A percentile compares a stretch with the other conserved stretches of the same genome.
phyloP scores from a whole-genome alignment of 257 asterid genomes.

The Anisodus acutangulus region DNA sequence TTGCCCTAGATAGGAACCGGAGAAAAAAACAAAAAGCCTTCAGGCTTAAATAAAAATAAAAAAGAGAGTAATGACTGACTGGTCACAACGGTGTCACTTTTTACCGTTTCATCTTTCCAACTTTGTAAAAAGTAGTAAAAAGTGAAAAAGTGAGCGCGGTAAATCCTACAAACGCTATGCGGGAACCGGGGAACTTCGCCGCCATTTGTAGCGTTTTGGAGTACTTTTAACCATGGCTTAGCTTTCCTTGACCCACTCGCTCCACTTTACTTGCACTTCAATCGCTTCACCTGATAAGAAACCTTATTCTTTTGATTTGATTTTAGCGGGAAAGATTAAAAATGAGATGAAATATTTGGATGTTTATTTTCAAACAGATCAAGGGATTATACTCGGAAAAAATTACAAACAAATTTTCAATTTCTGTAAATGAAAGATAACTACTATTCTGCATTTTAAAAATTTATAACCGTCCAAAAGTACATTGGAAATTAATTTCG shows the following conservation, averaged over 20 bases:
- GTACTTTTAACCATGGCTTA: background rate
- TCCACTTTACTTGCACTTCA: background rate
- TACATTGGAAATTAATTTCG: too few species aligned
- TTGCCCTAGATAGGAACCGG: background rate
- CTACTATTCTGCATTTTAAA: too few species aligned
- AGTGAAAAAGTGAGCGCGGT: slow-evolving; percentile 16
- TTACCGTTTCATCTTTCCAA: slow-evolving; percentile 31
- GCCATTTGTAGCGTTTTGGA: slow-evolving; percentile 26
- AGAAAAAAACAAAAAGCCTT: slow-evolving; percentile 12
- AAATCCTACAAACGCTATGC: slow-evolving; percentile 26
- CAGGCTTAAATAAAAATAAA: background rate
- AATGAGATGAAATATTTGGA: background rate
- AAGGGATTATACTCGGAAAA: too few species aligned
- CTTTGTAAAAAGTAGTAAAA: slow-evolving; percentile 21
- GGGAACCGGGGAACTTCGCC: slow-evolving; percentile 30
- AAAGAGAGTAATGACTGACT: background rate
- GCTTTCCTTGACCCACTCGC: slow-evolving; percentile 30
- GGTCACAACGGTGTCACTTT: slow-evolving; percentile 1
- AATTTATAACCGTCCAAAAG: too few species aligned
- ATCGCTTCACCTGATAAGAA: background rate
- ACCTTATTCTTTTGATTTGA: background rate
- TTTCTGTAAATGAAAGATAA: too few species aligned
- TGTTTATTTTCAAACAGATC: too few species aligned
- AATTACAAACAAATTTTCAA: too few species aligned
- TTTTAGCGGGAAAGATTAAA: background rate